Evolutionary conservation across 108 stramenopile species (phyloP), one percentile per base, ranked within the genome.

Genomic region (Fistulifera pelliculosa): DNA sequence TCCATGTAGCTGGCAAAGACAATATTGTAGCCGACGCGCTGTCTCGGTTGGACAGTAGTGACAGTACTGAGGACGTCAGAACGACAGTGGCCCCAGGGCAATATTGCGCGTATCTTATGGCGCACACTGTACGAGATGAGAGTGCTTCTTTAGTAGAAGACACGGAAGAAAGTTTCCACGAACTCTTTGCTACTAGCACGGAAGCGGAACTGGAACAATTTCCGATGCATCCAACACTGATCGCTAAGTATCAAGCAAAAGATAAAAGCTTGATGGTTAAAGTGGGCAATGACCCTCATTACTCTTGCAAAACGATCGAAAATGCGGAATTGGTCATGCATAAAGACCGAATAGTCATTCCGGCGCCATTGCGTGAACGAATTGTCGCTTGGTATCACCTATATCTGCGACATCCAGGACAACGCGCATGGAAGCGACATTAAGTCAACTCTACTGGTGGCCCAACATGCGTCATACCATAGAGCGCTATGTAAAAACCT

Each of bases 381-480:
- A 53, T 52, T 21, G 17, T 66, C 7, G 39, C 35, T 21, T 66
- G 65, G 65, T 59, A 43, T 27, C 65, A 66, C 38, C 14, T 26
- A 15, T 38, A 35, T 27, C 41, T 70, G 12, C 44, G 41, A 18
- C 69, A 70, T 35, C 69, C 69, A 14, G 54, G 68, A 15, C 60
- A 40, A 41, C 22, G 4, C 47, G 61, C n/a, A 41, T 51, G 14
- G 41, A 51, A 47, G 28, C 43, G 24, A 69, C 68, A 19, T 15
- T 70, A 17, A 18, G 35, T 22, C 42, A 54, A 47, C 51, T 27
- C 23, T 60, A 54, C 27, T 39, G 31, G 28, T 70, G 69, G 69
- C 62, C 57, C 40, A 55, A 48, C 2, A 64, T 64, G 58, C 11
- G 43, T 38, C 18, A 68, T 23, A 26, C 50, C 23, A 38, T 69